These are phyloP conservation scores for Citrus inodora DNA, from an alignment of 345 rosid species.

Conservation along the genomic window DNA sequence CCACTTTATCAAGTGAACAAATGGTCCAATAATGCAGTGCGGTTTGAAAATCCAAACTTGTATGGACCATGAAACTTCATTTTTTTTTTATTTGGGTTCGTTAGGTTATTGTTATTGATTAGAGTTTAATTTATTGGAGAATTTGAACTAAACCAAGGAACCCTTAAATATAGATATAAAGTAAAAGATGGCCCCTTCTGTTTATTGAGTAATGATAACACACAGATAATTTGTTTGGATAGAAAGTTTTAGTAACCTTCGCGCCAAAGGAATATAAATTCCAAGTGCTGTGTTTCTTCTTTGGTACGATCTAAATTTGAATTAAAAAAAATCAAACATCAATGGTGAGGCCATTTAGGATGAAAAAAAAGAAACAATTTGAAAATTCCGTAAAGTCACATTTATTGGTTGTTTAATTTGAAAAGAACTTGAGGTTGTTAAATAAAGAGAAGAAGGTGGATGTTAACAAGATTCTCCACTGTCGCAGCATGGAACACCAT, in stretches of 20 bases:
- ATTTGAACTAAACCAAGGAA: neutral
- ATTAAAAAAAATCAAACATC: neutral
- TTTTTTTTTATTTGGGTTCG: neutral
- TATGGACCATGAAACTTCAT: neutral
- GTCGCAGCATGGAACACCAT: conserved; percentile 9
- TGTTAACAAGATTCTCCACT: neutral
- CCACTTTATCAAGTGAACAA: neutral
- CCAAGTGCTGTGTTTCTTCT: neutral
- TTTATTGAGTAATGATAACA: neutral
- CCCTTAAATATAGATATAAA: neutral
- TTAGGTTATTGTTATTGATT: neutral
- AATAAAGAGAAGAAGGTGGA: neutral
- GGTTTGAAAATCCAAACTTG: neutral
- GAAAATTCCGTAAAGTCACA: neutral
- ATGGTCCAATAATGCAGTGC: neutral
- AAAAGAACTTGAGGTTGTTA: neutral
- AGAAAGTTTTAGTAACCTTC: neutral
- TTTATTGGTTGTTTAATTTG: neutral
- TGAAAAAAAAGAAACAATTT: neutral
- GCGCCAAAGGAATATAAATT: conserved; percentile 26
- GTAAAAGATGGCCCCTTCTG: neutral
- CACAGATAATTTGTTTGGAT: neutral
- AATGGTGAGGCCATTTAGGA: neutral
- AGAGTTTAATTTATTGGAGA: neutral
- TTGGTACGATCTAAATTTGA: neutral